Evolutionary conservation across 1,139 yeast genomes (phyloP).

Genomic region (Kodamaea sp.): DNA sequence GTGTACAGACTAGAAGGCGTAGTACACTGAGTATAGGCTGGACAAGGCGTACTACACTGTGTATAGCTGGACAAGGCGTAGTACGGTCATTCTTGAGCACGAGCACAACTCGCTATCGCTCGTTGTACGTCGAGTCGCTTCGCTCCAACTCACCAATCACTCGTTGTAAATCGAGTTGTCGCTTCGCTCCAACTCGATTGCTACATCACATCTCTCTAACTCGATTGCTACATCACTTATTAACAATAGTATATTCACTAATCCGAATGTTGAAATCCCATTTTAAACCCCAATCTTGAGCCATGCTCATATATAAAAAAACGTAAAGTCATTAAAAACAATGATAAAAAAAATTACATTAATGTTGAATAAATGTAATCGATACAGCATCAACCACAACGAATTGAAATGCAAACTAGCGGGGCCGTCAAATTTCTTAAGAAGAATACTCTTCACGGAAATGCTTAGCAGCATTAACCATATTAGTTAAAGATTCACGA

Average conservation of each 20-base stretch:
- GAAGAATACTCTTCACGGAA: conserved; percentile 63
- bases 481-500: conserved; percentile 81
- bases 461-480: conserved; percentile 98
- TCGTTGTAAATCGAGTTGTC: no score
- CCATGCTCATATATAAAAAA: conserved; percentile 7
- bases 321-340: conserved; percentile 12
- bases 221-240: no score
- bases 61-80: no score
- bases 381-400: conserved; percentile 41
- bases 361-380: conserved; percentile 67
- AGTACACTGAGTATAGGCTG: no score
- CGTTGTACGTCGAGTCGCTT: no score
- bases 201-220: no score
- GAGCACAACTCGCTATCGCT: no score
- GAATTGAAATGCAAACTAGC: conserved; percentile 24
- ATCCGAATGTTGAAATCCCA: conserved; percentile 48
- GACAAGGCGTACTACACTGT: no score
- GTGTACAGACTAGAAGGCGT: no score
- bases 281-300: conserved; percentile 33
- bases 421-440: conserved; percentile 24
- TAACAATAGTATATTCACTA: conserved; percentile 25
- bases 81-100: no score
- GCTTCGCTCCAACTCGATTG: no score
- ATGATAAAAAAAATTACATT: conserved; percentile 41
- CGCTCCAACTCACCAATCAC: no score